Percentiles rank a stretch among this genome's conserved stretches.
phyloP scores from a whole-genome alignment of 139 green algal genomes.

The Picochlorum sp. region DNA sequence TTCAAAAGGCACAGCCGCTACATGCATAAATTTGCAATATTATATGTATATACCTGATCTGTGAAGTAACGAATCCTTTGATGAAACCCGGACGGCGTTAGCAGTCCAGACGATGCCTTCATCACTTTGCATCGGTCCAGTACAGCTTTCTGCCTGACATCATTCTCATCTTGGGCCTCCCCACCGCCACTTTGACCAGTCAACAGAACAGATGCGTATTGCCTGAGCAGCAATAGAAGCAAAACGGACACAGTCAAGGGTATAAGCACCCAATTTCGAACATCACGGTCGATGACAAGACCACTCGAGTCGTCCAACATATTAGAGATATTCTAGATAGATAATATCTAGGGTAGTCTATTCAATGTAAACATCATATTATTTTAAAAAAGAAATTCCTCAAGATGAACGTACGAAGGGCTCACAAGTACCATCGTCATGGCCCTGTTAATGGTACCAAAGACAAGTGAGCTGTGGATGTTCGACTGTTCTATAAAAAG shows the following conservation, averaged over 20 bases:
- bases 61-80: conserved; percentile 49
- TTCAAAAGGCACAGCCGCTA: conserved; percentile 10
- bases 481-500: too few relatives aligned
- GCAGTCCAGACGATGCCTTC: conserved; percentile 20
- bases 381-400: too few relatives aligned
- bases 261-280: conserved; percentile 85
- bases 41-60: too few relatives aligned
- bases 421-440: too few relatives aligned
- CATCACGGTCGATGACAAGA: conserved; percentile 60
- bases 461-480: too few relatives aligned
- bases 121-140: conserved; percentile 44
- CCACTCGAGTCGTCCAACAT: conserved; percentile 10
- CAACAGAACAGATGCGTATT: conserved; percentile 51
- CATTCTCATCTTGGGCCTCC: conserved; percentile 2
- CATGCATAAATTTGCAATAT: too few relatives aligned
- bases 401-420: too few relatives aligned
- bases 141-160: conserved; percentile 51
- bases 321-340: background rate
- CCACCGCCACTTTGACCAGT: conserved; percentile 1
- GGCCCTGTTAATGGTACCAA: too few relatives aligned
- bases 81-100: conserved; percentile 38
- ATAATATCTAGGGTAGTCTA: background rate
- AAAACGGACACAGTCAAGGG: conserved; percentile 75
- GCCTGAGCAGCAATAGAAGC: conserved; percentile 79
- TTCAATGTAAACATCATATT: background rate